phyloP scores from a whole-genome alignment of 176 grass and related monocot species.

The Typha latifolia region DNA sequence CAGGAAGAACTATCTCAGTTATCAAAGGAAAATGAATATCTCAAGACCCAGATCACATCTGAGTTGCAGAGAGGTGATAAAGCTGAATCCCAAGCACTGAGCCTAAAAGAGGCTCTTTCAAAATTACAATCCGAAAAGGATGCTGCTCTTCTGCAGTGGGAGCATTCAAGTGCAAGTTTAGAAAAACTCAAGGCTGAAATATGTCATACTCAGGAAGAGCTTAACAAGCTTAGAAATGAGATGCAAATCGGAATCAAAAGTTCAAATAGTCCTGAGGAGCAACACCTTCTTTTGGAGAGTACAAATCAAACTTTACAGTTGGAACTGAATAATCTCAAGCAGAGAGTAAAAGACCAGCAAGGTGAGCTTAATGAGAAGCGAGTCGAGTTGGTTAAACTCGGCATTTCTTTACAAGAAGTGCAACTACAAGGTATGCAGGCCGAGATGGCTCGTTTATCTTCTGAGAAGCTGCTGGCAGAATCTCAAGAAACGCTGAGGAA shows the following conservation, averaged over 20 bases:
- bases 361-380: constrained; percentile 40
- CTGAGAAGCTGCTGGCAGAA: constrained; percentile 61
- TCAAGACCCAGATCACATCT: constrained; percentile 58
- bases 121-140: constrained; percentile 59
- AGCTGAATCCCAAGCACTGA: constrained; percentile 46
- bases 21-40: constrained; percentile 75
- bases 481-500: constrained; percentile 61
- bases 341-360: constrained; percentile 20
- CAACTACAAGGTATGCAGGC: constrained; percentile 68
- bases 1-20: constrained; percentile 74
- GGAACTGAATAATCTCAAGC: constrained; percentile 68
- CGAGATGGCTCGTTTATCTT: constrained; percentile 51
- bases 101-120: constrained; percentile 45
- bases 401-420: constrained; percentile 64
- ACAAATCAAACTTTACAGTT: constrained; percentile 47
- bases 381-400: constrained; percentile 60
- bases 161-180: constrained; percentile 53
- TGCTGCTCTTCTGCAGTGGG: constrained; percentile 48
- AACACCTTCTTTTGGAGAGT: constrained; percentile 47
- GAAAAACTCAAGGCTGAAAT: constrained; percentile 57
- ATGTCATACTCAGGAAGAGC: constrained; percentile 66
- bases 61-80: constrained; percentile 39
- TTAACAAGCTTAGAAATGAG: constrained; percentile 68
- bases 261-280: constrained; percentile 46
- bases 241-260: constrained; percentile 48